phyloP scores from a whole-genome alignment of 1,284 basidiomycete genomes.

The Ustilago lituana region DNA sequence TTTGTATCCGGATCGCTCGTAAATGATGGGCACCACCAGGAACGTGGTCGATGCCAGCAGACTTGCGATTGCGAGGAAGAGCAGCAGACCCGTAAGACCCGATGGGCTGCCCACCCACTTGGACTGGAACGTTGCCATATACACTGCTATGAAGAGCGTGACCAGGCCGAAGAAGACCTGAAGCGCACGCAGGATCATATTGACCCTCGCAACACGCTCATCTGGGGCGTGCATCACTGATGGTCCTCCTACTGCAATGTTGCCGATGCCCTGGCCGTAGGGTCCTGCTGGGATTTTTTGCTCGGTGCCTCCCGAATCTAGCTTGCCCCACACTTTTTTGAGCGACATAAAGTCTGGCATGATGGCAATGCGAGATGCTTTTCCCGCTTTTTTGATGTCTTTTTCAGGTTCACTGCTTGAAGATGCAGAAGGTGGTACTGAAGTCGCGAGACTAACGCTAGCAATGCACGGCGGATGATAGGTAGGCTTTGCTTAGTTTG shows the following conservation, averaged over 20 bases:
- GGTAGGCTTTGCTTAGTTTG: no score
- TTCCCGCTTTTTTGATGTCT: no score
- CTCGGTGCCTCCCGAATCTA: slow-evolving; percentile 24
- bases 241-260: slow-evolving; percentile 11
- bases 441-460: neutral
- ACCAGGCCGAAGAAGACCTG: slow-evolving; percentile 50
- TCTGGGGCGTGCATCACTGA: slow-evolving; percentile 18
- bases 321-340: slow-evolving; percentile 45
- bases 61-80: slow-evolving; percentile 47
- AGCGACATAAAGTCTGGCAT: slow-evolving; percentile 54
- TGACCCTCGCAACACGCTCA: slow-evolving; percentile 32
- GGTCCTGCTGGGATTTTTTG: slow-evolving; percentile 11
- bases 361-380: slow-evolving; percentile 3
- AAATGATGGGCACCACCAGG: slow-evolving; percentile 52
- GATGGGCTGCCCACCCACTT: slow-evolving; percentile 58
- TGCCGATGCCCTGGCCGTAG: slow-evolving; percentile 36
- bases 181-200: slow-evolving; percentile 35
- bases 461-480: no score
- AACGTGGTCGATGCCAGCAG: slow-evolving; percentile 45
- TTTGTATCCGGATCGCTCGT: slow-evolving; percentile 43
- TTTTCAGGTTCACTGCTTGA: no score
- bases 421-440: neutral
- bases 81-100: slow-evolving; percentile 56
- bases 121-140: slow-evolving; percentile 51
- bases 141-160: slow-evolving; percentile 54